phyloP scores from a whole-genome alignment of 495 filamentous ascomycete genomes.

The Trichoderma reesei region DNA sequence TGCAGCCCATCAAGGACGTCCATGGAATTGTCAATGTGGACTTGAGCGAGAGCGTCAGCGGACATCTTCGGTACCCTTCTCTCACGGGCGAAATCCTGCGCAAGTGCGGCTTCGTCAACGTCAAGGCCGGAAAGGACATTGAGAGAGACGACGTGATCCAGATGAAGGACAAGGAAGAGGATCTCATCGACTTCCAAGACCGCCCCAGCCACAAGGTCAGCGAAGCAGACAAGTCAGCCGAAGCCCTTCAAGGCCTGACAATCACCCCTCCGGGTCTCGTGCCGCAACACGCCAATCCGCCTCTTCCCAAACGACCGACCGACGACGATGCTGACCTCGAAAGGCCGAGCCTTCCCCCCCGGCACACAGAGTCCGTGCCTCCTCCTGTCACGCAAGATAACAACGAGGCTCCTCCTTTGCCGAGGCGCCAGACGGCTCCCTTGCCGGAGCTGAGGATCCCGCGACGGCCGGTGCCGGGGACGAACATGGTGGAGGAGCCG shows the following conservation, averaged over 20 bases:
- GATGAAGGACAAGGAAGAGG: slow-evolving; percentile 22
- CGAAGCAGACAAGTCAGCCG: not conserved
- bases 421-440: not conserved
- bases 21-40: slow-evolving; percentile 67
- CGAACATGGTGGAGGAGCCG: not conserved
- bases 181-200: slow-evolving; percentile 43
- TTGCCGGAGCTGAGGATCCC: not conserved
- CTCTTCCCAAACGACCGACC: not conserved
- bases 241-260: not conserved
- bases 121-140: slow-evolving; percentile 45
- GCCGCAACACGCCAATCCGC: not conserved
- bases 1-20: slow-evolving; percentile 54
- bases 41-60: slow-evolving; percentile 59
- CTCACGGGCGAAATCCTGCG: slow-evolving; percentile 58
- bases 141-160: slow-evolving; percentile 46
- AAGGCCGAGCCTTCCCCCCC: not conserved
- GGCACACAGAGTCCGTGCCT: not conserved
- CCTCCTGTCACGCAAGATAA: not conserved
- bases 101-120: slow-evolving; percentile 57
- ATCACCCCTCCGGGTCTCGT: not conserved
- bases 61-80: slow-evolving; percentile 63
- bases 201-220: slow-evolving; percentile 12
- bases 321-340: not conserved
- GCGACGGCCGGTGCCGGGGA: slow-evolving; percentile 1
- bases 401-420: not conserved